These are phyloP conservation scores for Mycena rebaudengoi DNA, from an alignment of 768 basidiomycete species.

Conservation along the genomic window DNA sequence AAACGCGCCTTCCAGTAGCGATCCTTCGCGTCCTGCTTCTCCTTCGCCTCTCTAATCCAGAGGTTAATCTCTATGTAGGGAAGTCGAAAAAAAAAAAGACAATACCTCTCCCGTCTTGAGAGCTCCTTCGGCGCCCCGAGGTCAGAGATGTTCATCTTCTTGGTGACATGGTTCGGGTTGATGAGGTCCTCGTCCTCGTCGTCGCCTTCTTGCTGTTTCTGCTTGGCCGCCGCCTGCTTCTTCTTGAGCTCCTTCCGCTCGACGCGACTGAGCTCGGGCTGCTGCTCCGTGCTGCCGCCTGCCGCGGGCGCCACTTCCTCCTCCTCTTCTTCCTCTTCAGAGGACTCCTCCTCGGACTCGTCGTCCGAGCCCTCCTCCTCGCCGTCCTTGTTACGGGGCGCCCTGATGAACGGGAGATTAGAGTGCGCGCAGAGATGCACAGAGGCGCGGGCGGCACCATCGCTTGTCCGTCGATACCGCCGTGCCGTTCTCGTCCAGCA, in stretches of 20 bases:
- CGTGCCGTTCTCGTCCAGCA: conserved; percentile 63
- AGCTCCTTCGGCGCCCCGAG: conserved; percentile 69
- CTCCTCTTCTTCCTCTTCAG: conserved; percentile 54
- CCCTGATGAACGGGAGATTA: conserved; percentile 25
- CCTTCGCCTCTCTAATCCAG: conserved; percentile 82
- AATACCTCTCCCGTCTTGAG: conserved; percentile 72
- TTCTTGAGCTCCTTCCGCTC: conserved; percentile 87
- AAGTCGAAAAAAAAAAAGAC: conserved; percentile 8
- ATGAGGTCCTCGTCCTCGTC: conserved; percentile 76
- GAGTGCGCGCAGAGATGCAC: conserved; percentile 19
- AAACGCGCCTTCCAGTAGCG: conserved; percentile 81
- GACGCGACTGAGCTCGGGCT: conserved; percentile 70
- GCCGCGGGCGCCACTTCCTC: conserved; percentile 43
- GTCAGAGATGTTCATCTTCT: conserved; percentile 82
- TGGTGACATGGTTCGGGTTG: conserved; percentile 81
- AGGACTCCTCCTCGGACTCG: conserved; percentile 30
- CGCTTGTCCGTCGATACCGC: conserved; percentile 56
- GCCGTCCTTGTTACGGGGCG: conserved; percentile 40
- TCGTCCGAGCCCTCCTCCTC: conserved; percentile 51
- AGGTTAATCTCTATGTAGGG: conserved; percentile 1
- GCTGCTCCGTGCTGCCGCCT: conserved; percentile 31
- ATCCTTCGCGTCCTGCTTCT: conserved; percentile 90
- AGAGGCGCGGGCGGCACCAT: conserved; percentile 45
- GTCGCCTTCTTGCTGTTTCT: conserved; percentile 40
- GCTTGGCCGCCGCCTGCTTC: conserved; percentile 67